These are phyloP conservation scores for Royoungia palumana DNA, from an alignment of 768 basidiomycete genomes.

Conservation along the genomic window DNA sequence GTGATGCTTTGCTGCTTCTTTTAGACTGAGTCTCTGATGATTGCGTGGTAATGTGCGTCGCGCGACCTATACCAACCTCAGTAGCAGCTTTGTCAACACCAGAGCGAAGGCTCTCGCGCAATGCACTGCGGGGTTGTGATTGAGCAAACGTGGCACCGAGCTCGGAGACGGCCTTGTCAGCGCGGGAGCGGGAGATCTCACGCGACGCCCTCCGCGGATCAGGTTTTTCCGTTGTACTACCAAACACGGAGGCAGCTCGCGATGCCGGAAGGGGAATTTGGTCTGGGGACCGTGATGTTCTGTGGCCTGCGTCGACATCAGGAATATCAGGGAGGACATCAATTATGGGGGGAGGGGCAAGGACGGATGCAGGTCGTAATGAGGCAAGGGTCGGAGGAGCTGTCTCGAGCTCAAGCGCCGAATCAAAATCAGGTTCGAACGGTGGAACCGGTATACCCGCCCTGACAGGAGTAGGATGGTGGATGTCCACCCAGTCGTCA, in stretches of 20 bases:
- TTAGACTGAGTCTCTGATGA: background rate
- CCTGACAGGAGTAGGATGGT: conserved; percentile 5
- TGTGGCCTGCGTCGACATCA: conserved; percentile 12
- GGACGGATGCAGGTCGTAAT: conserved; percentile 14
- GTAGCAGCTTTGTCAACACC: conserved; percentile 16
- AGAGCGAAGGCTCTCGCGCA: conserved; percentile 1
- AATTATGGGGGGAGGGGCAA: conserved; percentile 8
- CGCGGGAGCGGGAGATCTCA: too few species aligned
- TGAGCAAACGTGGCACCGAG: too few species aligned
- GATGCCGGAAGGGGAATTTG: conserved; percentile 27
- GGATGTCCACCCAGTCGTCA: conserved; percentile 32
- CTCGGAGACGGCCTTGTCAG: too few species aligned
- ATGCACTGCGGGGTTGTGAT: too few species aligned
- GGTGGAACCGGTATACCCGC: conserved; percentile 5
- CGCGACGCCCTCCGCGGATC: too few species aligned
- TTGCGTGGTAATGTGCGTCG: conserved; percentile 2
- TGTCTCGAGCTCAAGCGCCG: conserved; percentile 1
- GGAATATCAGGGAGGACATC: conserved; percentile 15
- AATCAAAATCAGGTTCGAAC: conserved; percentile 4
- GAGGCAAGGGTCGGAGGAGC: background rate
- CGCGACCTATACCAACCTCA: conserved; percentile 22
- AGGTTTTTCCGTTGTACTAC: too few species aligned
- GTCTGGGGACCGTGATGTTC: conserved; percentile 12
- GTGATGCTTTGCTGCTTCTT: too few species aligned
- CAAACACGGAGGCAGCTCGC: conserved; percentile 30